Evolutionary conservation across 805 yeast species (phyloP).

Genomic region (Scheffersomyces lignosus): DNA sequence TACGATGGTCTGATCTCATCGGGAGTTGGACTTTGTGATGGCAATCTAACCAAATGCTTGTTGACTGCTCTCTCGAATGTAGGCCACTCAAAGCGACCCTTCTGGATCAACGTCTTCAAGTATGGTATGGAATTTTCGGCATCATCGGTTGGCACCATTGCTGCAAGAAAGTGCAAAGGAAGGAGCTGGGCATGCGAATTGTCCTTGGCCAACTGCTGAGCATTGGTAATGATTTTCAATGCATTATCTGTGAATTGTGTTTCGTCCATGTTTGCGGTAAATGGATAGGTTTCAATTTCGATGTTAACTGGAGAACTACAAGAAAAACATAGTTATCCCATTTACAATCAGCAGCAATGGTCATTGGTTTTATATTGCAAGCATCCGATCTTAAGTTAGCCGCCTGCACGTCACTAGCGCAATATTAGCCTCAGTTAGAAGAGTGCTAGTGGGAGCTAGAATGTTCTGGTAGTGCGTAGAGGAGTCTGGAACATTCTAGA

Average conservation of each 20-base stretch:
- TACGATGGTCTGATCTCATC: conserved; percentile 73
- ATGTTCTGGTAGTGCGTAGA: conserved; percentile 2
- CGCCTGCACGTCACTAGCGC: too few relatives aligned
- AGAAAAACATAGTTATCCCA: background rate
- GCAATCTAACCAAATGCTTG: conserved; percentile 76
- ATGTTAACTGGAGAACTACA: background rate
- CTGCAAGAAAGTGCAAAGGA: conserved; percentile 91
- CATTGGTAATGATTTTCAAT: conserved; percentile 71
- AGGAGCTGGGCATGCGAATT: conserved; percentile 78
- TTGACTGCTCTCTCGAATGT: conserved; percentile 78
- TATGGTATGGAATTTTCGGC: conserved; percentile 51
- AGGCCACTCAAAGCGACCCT: conserved; percentile 86
- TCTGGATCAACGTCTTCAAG: conserved; percentile 78
- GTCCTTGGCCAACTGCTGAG: conserved; percentile 80
- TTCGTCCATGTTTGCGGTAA: conserved; percentile 57
- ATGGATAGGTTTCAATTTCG: too few relatives aligned
- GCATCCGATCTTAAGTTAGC: too few relatives aligned
- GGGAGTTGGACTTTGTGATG: conserved; percentile 90
- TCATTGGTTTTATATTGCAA: background rate
- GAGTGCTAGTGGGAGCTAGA: too few relatives aligned
- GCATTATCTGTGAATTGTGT: conserved; percentile 94
- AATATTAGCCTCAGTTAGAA: too few relatives aligned
- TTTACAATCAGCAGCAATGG: background rate
- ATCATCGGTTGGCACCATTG: conserved; percentile 71
- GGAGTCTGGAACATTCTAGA: conserved; percentile 7